Conservation (phyloP, 495 filamentous ascomycete genomes). For the Daldinia decipiens region DNA sequence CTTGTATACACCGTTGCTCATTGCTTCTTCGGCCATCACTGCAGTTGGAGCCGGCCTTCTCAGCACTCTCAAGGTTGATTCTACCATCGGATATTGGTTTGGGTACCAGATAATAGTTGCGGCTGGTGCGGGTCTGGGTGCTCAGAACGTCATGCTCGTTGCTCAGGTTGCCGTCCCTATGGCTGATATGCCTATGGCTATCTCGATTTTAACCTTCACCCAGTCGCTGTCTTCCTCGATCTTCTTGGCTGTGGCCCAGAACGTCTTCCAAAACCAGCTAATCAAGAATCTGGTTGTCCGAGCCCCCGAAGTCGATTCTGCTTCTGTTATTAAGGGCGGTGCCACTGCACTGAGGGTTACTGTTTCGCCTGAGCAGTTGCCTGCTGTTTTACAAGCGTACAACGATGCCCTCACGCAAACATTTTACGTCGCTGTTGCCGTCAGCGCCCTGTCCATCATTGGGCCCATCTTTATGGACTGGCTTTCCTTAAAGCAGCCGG, state of each 20-base stretch:
- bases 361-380: slow-evolving; percentile 59
- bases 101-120: slow-evolving; percentile 79
- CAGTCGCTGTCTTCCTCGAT: slow-evolving; percentile 26
- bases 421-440: slow-evolving; percentile 75
- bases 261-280: slow-evolving; percentile 27
- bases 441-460: slow-evolving; percentile 68
- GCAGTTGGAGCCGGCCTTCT: slow-evolving; percentile 77
- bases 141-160: slow-evolving; percentile 33
- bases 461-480: slow-evolving; percentile 74
- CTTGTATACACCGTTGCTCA: slow-evolving; percentile 66
- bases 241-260: slow-evolving; percentile 26
- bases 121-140: slow-evolving; percentile 65
- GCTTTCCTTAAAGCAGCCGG: slow-evolving; percentile 71
- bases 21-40: slow-evolving; percentile 58
- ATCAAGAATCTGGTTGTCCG: slow-evolving; percentile 17
- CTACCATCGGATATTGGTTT: slow-evolving; percentile 70
- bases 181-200: slow-evolving; percentile 24
- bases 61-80: slow-evolving; percentile 68
- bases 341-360: slow-evolving; percentile 60
- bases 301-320: slow-evolving; percentile 13
- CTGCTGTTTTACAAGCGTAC: slow-evolving; percentile 72
- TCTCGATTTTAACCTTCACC: slow-evolving; percentile 27
- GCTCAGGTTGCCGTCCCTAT: slow-evolving; percentile 25
- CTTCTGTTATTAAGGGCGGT: slow-evolving; percentile 15
- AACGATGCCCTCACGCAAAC: slow-evolving; percentile 72